Conservation (phyloP, 805 yeast genomes). For the Ogataea pini region DNA sequence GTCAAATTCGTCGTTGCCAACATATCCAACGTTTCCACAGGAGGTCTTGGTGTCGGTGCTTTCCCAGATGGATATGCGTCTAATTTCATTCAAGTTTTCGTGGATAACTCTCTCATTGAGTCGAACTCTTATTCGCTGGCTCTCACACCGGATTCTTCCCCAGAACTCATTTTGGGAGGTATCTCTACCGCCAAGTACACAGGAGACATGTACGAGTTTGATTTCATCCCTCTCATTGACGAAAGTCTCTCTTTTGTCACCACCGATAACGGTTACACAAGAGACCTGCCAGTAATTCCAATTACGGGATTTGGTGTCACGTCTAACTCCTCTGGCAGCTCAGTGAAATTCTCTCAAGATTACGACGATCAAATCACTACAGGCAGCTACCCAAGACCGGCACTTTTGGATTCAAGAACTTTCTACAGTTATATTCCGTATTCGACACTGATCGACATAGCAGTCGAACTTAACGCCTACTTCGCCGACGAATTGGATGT, state of each 20-base stretch:
- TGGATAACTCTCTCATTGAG: conserved; percentile 32
- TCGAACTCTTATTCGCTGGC: conserved; percentile 48
- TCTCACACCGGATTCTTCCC: conserved; percentile 33
- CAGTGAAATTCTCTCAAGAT: conserved; percentile 33
- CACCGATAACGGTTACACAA: conserved; percentile 19
- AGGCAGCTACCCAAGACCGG: conserved; percentile 47
- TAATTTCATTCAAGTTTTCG: conserved; percentile 39
- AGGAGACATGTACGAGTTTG: conserved; percentile 51
- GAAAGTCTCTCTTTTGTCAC: conserved; percentile 11
- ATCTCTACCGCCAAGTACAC: conserved; percentile 47
- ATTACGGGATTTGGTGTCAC: conserved; percentile 46
- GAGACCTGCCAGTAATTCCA: conserved; percentile 44
- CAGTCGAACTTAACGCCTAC: conserved; percentile 69
- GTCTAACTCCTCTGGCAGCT: conserved; percentile 29
- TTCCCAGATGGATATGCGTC: conserved; percentile 21
- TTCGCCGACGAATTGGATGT: conserved; percentile 46
- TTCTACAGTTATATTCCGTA: conserved; percentile 54
- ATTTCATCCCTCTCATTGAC: conserved; percentile 46
- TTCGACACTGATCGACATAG: conserved; percentile 56
- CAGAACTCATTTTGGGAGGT: conserved; percentile 56
- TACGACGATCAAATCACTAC: conserved; percentile 42
- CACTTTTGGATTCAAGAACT: conserved; percentile 58
- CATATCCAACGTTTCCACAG: conserved; percentile 39
- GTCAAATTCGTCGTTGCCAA: conserved; percentile 41
- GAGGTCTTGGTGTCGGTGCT: conserved; percentile 50